A percentile compares a stretch with the other conserved stretches of the same genome.
Evolutionary conservation across 805 yeast species (phyloP).

Genomic region (Zygoascus tannicola): DNA sequence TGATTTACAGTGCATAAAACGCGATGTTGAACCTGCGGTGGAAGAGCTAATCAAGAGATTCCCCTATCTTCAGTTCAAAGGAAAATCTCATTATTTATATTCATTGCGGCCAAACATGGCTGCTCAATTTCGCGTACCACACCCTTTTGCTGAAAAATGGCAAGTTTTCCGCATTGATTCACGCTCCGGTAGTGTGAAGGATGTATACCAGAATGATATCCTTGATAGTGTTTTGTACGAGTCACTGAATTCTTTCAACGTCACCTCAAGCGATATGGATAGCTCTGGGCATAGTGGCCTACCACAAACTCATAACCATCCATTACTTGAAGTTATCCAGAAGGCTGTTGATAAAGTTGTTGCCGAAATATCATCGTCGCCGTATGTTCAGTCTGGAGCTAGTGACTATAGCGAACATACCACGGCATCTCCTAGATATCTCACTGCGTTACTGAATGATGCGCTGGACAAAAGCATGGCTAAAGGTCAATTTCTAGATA

Average conservation of each 20-base stretch:
- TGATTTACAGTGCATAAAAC: slow-evolving; percentile 26
- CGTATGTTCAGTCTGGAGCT: slow-evolving; percentile 1
- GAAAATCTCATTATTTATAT: slow-evolving; percentile 11
- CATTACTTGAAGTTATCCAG: slow-evolving; percentile 8
- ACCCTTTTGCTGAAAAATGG: slow-evolving; percentile 23
- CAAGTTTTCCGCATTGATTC: slow-evolving; percentile 26
- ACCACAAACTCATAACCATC: slow-evolving; percentile 2
- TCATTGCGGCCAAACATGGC: slow-evolving; percentile 18
- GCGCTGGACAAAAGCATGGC: slow-evolving; percentile 11
- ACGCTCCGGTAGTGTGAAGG: slow-evolving; percentile 22
- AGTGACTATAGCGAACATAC: background rate
- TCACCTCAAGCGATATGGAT: background rate
- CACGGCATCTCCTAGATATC: slow-evolving; percentile 7
- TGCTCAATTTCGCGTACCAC: slow-evolving; percentile 18
- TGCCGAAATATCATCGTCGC: slow-evolving; percentile 6
- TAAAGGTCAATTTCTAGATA: slow-evolving; percentile 13
- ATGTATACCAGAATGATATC: slow-evolving; percentile 18
- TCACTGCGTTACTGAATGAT: slow-evolving; percentile 10
- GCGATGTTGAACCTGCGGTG: slow-evolving; percentile 28
- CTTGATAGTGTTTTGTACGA: slow-evolving; percentile 7
- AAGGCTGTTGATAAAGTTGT: slow-evolving; percentile 14
- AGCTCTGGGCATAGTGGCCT: background rate
- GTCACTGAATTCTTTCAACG: background rate
- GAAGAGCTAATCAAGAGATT: slow-evolving; percentile 18
- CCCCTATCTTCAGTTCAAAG: slow-evolving; percentile 15